These are phyloP conservation scores for Stevia rebaudiana DNA, from an alignment of 140 eudicot genomes.

Conservation along the genomic window DNA sequence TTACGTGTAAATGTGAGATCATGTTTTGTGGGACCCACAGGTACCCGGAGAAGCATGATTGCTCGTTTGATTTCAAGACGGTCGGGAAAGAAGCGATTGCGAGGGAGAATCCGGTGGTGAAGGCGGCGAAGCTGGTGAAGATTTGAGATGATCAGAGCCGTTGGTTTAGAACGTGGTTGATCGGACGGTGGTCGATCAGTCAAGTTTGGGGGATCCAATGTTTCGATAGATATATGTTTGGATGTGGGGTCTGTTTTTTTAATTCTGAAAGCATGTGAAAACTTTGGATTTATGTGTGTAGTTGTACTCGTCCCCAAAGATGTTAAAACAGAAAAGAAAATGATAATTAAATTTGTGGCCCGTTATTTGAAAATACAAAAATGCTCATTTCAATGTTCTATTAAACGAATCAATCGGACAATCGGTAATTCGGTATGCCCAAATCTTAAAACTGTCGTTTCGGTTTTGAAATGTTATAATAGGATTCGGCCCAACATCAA, in stretches of 20 bases:
- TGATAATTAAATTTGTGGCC: too few relatives aligned
- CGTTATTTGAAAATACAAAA: too few relatives aligned
- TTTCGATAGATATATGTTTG: not conserved
- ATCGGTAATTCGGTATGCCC: too few relatives aligned
- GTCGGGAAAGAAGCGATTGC: conserved; percentile 47
- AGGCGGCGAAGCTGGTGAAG: conserved; percentile 40
- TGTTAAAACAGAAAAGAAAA: too few relatives aligned
- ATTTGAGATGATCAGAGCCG: conserved; percentile 32
- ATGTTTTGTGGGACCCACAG: conserved; percentile 47
- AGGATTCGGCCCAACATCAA: too few relatives aligned
- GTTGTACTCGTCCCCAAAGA: too few relatives aligned
- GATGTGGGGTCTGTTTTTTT: conserved; percentile 22
- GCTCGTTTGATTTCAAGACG: conserved; percentile 42
- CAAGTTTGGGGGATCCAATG: too few relatives aligned
- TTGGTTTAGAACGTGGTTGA: conserved; percentile 4
- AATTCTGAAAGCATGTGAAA: conserved; percentile 23
- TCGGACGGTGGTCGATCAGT: too few relatives aligned
- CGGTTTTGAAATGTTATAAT: too few relatives aligned
- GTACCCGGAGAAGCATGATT: conserved; percentile 51
- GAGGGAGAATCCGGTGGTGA: conserved; percentile 46
- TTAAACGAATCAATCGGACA: too few relatives aligned
- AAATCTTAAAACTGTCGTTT: too few relatives aligned
- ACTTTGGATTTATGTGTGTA: conserved; percentile 28
- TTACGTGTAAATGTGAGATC: conserved; percentile 41
- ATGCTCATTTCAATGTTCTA: too few relatives aligned